Base-by-base conservation (phyloP, 2,329 filamentous ascomycete genomes). In the Conoideocrella luteorostrata region DNA sequence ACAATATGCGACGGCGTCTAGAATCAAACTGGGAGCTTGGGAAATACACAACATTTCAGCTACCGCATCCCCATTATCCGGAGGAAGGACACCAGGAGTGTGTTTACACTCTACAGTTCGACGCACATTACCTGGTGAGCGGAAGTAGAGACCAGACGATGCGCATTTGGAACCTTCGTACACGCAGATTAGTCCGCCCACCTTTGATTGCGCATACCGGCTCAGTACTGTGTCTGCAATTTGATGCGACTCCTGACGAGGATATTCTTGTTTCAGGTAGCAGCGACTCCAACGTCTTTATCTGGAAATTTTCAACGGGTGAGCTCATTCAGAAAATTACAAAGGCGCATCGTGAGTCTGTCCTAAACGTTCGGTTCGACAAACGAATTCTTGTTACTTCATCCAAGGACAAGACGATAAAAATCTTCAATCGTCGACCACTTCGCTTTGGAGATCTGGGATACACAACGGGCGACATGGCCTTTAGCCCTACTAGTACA, bases 341-440 rank as follows among this genome's bases (percentile, higher is more conserved):
- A 1, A 74, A 79, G 35, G 91, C 91, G 0, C 93, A 98, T 60
- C 71, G 74, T 23, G 93, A 98, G 63, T 95, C 91, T 0, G 90
- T 98, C 0, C 71, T 98, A 13, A 97, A 97, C 57, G 80, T 98
- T 45, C 80, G 87, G 48, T 98, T 97, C 53, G 90, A 97, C 59
- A 84, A 88, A 52, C 80, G 88, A 7, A 94, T 94, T 50, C 74
- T 98, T 4, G 88, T 97, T 11, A 98, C 93, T 1, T 97, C 93
- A 57, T 97, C 91, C 39, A 98, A 98, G 62, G 93, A 98, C 64
- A 94, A 90, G 63, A 85, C 85, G 1, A 95, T 98, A 71, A 96
- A 96, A 64, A 82, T 98, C 15, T 98, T 95, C 78, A 97, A 91
- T 61, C 82, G 93, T 5, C 75, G 71, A 15, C 72, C 80, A 15